Evolutionary conservation across 805 yeast genomes (phyloP).

Genomic region (Candida tammaniensis): DNA sequence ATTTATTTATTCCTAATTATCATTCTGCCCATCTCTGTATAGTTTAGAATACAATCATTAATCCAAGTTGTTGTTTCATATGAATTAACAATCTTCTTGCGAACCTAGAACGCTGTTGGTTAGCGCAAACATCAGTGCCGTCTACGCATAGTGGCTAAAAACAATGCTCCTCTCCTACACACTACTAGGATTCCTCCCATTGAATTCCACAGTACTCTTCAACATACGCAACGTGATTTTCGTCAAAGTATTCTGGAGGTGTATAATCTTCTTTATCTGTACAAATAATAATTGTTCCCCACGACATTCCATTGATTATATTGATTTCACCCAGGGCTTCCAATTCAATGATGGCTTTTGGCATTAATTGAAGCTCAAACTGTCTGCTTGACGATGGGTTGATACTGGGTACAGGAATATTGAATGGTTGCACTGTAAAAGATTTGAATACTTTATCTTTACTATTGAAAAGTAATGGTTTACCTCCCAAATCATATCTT

Average conservation of each 20-base stretch:
- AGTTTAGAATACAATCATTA: too few species aligned
- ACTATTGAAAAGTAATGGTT: conserved; percentile 71
- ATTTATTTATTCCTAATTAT: too few species aligned
- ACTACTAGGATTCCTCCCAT: conserved; percentile 57
- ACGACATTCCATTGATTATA: conserved; percentile 78
- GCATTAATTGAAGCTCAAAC: conserved; percentile 92
- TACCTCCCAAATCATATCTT: conserved; percentile 78
- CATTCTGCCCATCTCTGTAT: too few species aligned
- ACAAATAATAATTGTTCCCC: conserved; percentile 91
- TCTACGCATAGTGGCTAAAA: too few species aligned
- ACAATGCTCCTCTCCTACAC: not conserved
- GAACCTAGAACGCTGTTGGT: too few species aligned
- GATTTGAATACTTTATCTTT: conserved; percentile 50
- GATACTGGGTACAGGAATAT: conserved; percentile 57
- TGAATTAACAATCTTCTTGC: too few species aligned
- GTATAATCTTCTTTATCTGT: conserved; percentile 68
- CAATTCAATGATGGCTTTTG: conserved; percentile 80
- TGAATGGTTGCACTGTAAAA: conserved; percentile 6
- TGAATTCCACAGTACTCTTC: conserved; percentile 84
- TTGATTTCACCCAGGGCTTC: conserved; percentile 44
- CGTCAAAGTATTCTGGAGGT: conserved; percentile 50
- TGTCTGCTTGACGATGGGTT: conserved; percentile 59
- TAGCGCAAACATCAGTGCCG: too few species aligned
- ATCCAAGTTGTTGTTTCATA: too few species aligned
- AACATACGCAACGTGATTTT: conserved; percentile 69